Evolutionary conservation across 129 eudicot genomes (phyloP), one percentile per base, ranked within the genome.

Genomic region (Flaveria ramosissima): DNA sequence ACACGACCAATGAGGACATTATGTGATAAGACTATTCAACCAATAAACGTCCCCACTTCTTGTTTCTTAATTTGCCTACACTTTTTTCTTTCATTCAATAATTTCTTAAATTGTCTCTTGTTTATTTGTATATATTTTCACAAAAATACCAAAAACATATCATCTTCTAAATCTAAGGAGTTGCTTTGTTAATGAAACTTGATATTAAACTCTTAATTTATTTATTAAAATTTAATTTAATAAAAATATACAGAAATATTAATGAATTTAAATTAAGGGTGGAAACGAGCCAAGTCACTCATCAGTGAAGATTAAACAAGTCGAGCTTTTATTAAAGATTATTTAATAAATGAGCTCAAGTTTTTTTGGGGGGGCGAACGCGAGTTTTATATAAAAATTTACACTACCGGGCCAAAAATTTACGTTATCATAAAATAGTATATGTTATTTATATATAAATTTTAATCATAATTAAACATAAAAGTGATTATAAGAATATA

Each of bases 1-100:
- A 72, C 81, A 77, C 30, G 83, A 80, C 69, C 69, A 80, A 47
- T 47, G 75, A 68, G 57, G 75, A 73, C 66, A 71, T 48, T 71
- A 61, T 71, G 53, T 66, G 83, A 80, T 65, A 73, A 53, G 62
- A 73, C 74, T 72, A 57, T 23, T 78, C 42, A 80, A 80, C 83
- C 52, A 73, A 66, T 68, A 73, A 74, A 67, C 84, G 55, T 73
- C 83, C 78, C 83, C 70, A 73, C 75, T 73, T 55, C 70, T 26
- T 66, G 79, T 73, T 80, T 66, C 84, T 73, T n/a, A 45, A 55
- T 27, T 73, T 73, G 75, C 45, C 63, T 46, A 65, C 83, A 73
- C 4, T 70, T 41, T 4, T 24, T 51, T 13, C 16, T 39, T 39
- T 51, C 20, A 26, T 62, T 72, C 32, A 67, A 56, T 56, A 43